Evolutionary conservation across 768 basidiomycete species (phyloP).

Genomic region (Clitopilus passeckerianus): DNA sequence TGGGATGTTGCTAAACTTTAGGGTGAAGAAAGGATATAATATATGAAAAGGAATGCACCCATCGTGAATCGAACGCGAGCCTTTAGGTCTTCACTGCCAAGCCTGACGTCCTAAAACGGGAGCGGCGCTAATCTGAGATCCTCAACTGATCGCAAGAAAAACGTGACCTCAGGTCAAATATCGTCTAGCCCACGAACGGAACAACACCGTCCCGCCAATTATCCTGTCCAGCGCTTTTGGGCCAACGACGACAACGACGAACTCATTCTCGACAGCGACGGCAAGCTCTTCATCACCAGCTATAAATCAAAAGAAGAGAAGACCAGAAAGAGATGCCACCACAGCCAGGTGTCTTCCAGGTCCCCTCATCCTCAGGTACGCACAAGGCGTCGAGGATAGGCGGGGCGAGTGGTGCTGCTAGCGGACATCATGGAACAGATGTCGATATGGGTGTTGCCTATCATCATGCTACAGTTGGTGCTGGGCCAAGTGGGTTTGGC

Average conservation of each 20-base stretch:
- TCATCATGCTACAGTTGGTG: slow-evolving; percentile 14
- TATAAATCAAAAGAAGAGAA: background rate
- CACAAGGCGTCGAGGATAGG: slow-evolving; percentile 7
- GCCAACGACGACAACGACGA: background rate
- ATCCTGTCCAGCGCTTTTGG: background rate
- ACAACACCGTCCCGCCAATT: background rate
- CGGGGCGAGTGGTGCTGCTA: slow-evolving; percentile 14
- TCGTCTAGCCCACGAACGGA: background rate
- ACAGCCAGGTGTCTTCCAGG: slow-evolving; percentile 62
- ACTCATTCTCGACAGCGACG: background rate
- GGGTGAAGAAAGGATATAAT: background rate
- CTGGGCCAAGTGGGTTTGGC: slow-evolving; percentile 4
- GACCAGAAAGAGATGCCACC: slow-evolving; percentile 45
- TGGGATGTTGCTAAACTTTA: no score
- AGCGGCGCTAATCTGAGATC: background rate
- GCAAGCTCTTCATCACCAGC: background rate
- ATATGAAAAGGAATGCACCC: background rate
- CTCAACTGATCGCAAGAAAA: background rate
- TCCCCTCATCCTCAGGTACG: slow-evolving; percentile 39
- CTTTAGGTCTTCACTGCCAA: background rate
- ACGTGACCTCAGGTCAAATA: background rate
- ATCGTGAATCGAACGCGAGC: background rate
- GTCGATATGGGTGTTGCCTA: slow-evolving; percentile 25
- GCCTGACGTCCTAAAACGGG: background rate
- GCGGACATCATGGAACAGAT: slow-evolving; percentile 28